Base-by-base conservation (phyloP, 441 rosid genomes). In the Manihot esculenta region DNA sequence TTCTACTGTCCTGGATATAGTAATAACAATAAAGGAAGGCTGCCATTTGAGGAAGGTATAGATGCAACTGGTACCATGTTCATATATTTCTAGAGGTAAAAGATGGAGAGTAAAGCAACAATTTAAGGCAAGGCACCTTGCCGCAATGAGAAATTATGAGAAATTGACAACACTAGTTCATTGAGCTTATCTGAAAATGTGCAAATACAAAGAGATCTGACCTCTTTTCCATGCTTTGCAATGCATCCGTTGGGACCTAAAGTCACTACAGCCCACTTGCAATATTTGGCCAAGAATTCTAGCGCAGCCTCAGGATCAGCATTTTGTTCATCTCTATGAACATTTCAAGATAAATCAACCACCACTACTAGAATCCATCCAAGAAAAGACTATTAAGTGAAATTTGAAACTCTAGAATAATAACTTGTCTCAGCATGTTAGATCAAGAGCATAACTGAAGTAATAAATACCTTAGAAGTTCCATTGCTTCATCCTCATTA, bases 191-290 rank as follows among this genome's bases (percentile, higher is more conserved):
- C 18, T 41, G 26, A 41, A 7, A 49, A 18, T 6, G 35, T 15
- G 33, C 56, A n/a, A 35, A 26, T 12, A 47, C 26, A 48, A 26
- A 47, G 27, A 30, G 49, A 53, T 18, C 87, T 45, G 69, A 94
- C 99, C 97, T 94, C 94, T 68, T 85, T 86, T 57, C 89, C 88
- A 61, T 92, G 90, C 82, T 90, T 90, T 33, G 97, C 99, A 50
- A 94, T 88, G 89, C 99, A 90, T 44, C 97, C 99, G 23, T 88
- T 88, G 38, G 86, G 42, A 44, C 90, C 93, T 72, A 92, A 79
- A 15, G 97, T 94, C 65, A 92, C 97, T 57, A 94, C 99, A 35
- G 92, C 94, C 99, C 99, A 94, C 54, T 63, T 78, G 88, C 99
- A 94, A 74, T 76, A 50, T 69, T 83, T 76, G 33, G 94, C 82